Base-by-base conservation (phyloP, 805 yeast genomes). In the Wickerhamomyces alni region DNA sequence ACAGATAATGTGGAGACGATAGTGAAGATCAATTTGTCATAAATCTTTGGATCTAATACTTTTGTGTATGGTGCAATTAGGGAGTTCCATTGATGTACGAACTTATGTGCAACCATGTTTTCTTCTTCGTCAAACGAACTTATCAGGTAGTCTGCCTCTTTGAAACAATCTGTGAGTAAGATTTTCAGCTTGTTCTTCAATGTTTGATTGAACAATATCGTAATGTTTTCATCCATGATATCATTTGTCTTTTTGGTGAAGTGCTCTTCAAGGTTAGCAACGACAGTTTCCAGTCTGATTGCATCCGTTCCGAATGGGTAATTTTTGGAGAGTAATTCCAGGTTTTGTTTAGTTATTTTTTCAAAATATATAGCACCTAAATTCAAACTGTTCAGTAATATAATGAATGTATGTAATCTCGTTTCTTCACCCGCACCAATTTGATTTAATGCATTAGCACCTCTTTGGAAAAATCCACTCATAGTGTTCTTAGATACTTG, bases 381-480 rank as follows among this genome's bases (percentile, higher is more conserved):
- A 10, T 82, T 77, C 5, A 88, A 66, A 2, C 94, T 80, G 59
- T 91, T 89, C 43, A 88, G 64, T 42, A 82, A 75, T 1, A 85
- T 64, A 30, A 87, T 62, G 54, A 77, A 88, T 13, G 74, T 75
- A 25, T 76, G 70, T 13, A 85, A 58, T 41, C 75, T 70, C 4
- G 70, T 63, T 8, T 74, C 71, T 35, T 72, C 72, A 25, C 66
- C 71, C 5, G 60, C 45, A 1, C 60, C 52, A 17, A 65, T 62
- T 38, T 64, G 63, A 19, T 67, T 66, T 36, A 68, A 48, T 2
- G 69, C 70, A 46, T 58, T 61, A 5, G 75, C 74, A 41, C 71
- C 67, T 42, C 67, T 65, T 60, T 62, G 61, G 39, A 71, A 65
- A 32, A 69, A 47, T 40, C 53, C 58, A 8, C 61, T 54, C 47